These are phyloP conservation scores for Glebionis coronaria DNA, from an alignment of 129 eudicot species.

Conservation along the genomic window DNA sequence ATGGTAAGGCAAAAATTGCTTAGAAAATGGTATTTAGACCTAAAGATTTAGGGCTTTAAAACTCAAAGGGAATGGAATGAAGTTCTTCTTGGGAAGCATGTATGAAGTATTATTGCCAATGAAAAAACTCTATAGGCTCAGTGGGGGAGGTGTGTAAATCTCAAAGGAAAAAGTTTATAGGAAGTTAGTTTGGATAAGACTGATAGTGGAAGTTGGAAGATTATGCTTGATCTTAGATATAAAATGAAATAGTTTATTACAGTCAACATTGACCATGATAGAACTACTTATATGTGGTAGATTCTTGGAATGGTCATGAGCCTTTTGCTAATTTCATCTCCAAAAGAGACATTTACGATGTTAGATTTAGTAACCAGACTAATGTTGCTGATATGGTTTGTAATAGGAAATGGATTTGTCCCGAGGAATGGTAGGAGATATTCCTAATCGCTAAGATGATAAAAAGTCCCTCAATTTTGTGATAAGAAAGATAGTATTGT, in stretches of 20 bases:
- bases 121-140: neutral
- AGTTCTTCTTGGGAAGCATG: neutral
- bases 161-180: neutral
- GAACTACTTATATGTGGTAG: neutral
- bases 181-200: neutral
- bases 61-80: neutral
- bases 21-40: neutral
- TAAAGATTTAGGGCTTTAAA: neutral
- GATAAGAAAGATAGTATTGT: no score
- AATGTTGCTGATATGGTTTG: no score
- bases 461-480: no score
- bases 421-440: no score
- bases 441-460: no score
- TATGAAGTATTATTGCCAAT: neutral
- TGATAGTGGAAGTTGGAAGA: neutral
- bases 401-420: no score
- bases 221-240: no score
- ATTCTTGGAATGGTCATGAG: no score
- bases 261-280: neutral
- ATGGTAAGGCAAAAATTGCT: neutral
- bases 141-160: neutral
- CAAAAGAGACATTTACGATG: no score
- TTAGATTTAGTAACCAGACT: no score
- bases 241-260: neutral
- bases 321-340: no score